These are phyloP conservation scores for Asterella californica DNA, from an alignment of 225 moss, liverwort and hornwort genomes.

Conservation along the genomic window DNA sequence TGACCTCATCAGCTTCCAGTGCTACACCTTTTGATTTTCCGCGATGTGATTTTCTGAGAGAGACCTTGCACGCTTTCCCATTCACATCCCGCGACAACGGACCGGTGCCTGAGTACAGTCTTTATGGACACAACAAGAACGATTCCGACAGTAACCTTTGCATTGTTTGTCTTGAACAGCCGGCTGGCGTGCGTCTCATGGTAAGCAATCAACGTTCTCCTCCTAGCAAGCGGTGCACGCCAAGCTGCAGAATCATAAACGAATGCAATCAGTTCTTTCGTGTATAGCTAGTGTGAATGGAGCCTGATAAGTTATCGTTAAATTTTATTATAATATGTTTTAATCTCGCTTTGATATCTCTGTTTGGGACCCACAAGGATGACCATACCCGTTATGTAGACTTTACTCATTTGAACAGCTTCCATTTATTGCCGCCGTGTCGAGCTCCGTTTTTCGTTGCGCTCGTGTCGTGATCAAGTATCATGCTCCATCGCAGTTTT, in stretches of 20 bases:
- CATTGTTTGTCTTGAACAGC: conserved; percentile 63
- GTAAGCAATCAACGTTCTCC: conserved; percentile 23
- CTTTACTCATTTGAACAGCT: no score
- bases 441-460: no score
- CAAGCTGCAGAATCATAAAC: background rate
- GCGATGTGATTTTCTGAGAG: conserved; percentile 52
- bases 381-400: no score
- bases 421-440: no score
- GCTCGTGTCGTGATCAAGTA: no score
- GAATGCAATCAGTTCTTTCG: background rate
- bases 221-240: background rate
- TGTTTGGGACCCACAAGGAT: background rate
- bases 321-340: no score
- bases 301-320: background rate
- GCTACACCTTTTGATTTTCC: conserved; percentile 54
- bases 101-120: conserved; percentile 48
- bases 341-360: no score
- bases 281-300: background rate
- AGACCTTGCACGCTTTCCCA: conserved; percentile 49
- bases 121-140: conserved; percentile 45
- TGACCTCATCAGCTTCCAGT: conserved; percentile 35
- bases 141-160: conserved; percentile 43
- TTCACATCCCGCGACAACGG: conserved; percentile 45
- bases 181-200: conserved; percentile 55
- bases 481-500: no score